Conservation (phyloP, 1,284 basidiomycete genomes). For the Athelia psychrophila region DNA sequence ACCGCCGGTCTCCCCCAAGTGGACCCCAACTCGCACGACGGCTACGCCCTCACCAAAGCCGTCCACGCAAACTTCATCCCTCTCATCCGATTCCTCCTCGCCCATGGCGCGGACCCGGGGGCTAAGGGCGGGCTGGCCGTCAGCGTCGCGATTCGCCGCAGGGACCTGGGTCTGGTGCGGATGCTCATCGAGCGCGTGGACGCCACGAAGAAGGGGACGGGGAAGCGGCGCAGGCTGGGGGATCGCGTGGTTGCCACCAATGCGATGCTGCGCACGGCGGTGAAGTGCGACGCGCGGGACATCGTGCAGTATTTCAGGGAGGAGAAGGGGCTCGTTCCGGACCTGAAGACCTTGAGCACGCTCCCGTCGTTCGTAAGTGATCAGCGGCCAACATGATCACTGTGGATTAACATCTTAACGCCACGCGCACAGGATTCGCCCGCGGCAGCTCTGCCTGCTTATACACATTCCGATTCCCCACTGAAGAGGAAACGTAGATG, state of each 20-base stretch:
- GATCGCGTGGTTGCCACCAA: slow-evolving; percentile 58
- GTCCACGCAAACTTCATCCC: slow-evolving; percentile 62
- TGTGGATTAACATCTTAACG: too few relatives aligned
- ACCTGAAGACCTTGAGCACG: slow-evolving; percentile 61
- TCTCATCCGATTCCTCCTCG: slow-evolving; percentile 68
- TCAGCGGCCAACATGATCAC: too few relatives aligned
- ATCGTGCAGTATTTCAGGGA: slow-evolving; percentile 71
- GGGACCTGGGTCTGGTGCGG: slow-evolving; percentile 66
- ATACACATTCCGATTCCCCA: too few relatives aligned
- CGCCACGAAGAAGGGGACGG: slow-evolving; percentile 15
- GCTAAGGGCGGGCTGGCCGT: slow-evolving; percentile 62
- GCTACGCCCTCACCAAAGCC: slow-evolving; percentile 77
- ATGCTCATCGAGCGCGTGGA: slow-evolving; percentile 66
- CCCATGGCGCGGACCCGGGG: slow-evolving; percentile 67
- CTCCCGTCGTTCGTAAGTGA: too few relatives aligned
- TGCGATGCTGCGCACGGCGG: slow-evolving; percentile 62
- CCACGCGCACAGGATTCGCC: too few relatives aligned
- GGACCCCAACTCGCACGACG: slow-evolving; percentile 61
- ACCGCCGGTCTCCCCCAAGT: slow-evolving; percentile 37
- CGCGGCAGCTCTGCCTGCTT: too few relatives aligned
- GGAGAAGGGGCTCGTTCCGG: slow-evolving; percentile 76
- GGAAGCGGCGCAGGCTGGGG: slow-evolving; percentile 51
- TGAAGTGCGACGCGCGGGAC: slow-evolving; percentile 60
- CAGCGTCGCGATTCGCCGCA: slow-evolving; percentile 70
- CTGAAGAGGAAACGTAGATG: too few relatives aligned